Percentiles rank a stretch among this genome's conserved stretches.
Evolutionary conservation across 306 rosid genomes (phyloP).

Genomic region (Cucumis melo): DNA sequence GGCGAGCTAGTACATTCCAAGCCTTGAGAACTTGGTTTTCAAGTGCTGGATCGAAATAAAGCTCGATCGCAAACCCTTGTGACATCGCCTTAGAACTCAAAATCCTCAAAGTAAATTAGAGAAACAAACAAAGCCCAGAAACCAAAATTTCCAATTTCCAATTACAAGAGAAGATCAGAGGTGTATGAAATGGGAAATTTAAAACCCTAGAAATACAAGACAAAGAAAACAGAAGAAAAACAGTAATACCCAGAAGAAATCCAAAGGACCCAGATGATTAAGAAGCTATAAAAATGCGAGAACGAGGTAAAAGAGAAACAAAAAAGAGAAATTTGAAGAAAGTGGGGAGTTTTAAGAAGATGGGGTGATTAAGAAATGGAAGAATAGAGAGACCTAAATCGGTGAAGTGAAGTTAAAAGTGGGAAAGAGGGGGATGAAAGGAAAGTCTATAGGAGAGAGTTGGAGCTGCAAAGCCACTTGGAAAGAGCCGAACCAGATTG

Average conservation of each 20-base stretch:
- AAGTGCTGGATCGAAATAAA: conserved; percentile 82
- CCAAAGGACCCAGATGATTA: not conserved
- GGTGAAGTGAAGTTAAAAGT: conserved; percentile 17
- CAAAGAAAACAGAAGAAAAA: not conserved
- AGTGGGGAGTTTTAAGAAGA: not conserved
- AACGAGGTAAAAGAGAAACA: not conserved
- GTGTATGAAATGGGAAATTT: not conserved
- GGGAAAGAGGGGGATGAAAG: conserved; percentile 13
- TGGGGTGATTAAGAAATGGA: not conserved
- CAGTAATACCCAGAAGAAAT: conserved; percentile 5
- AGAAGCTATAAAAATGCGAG: not conserved
- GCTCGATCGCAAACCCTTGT: conserved; percentile 77
- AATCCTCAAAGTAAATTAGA: not conserved
- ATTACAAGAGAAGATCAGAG: not conserved
- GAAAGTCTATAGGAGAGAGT: conserved; percentile 6
- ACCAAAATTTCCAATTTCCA: not conserved
- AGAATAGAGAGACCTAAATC: conserved; percentile 12
- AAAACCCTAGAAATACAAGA: not conserved
- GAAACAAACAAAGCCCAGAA: conserved; percentile 16
- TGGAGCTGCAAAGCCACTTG: not conserved
- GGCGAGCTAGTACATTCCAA: conserved; percentile 87
- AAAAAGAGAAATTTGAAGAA: conserved; percentile 4
- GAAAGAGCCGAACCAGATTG: not conserved
- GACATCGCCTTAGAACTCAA: conserved; percentile 37
- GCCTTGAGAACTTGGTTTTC: conserved; percentile 93